phyloP scores from a whole-genome alignment of 1,139 yeast species.

The Blastobotrys arbuscula region DNA sequence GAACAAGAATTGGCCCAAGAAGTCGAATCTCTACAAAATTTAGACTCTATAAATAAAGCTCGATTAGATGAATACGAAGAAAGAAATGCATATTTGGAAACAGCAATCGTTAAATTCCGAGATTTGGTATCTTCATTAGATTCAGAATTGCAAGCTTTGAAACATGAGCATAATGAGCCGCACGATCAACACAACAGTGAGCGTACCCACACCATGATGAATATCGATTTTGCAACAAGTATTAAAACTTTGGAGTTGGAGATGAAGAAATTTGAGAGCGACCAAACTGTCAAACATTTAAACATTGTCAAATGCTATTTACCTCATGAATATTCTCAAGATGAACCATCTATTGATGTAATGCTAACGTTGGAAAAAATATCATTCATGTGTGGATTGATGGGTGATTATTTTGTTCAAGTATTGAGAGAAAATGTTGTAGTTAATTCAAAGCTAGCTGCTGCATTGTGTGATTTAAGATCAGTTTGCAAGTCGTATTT shows the following conservation, averaged over 20 bases:
- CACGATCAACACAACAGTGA: not conserved
- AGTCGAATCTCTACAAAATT: slow-evolving; percentile 36
- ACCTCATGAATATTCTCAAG: slow-evolving; percentile 22
- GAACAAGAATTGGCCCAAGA: slow-evolving; percentile 50
- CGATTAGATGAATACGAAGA: slow-evolving; percentile 34
- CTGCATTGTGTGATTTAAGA: slow-evolving; percentile 17
- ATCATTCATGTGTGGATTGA: slow-evolving; percentile 15
- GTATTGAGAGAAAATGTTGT: slow-evolving; percentile 13
- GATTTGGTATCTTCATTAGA: slow-evolving; percentile 32
- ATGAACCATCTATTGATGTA: slow-evolving; percentile 22
- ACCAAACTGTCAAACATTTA: slow-evolving; percentile 29
- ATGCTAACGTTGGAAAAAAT: slow-evolving; percentile 19
- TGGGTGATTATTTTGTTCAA: slow-evolving; percentile 11
- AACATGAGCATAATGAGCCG: slow-evolving; percentile 4
- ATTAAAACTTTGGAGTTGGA: slow-evolving; percentile 29
- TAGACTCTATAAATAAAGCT: slow-evolving; percentile 31
- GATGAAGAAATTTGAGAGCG: slow-evolving; percentile 25
- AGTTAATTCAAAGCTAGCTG: slow-evolving; percentile 16
- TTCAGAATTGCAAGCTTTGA: slow-evolving; percentile 27
- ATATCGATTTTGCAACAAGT: slow-evolving; percentile 22
- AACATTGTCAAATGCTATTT: slow-evolving; percentile 27
- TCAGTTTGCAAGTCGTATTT: not conserved
- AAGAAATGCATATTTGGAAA: slow-evolving; percentile 36
- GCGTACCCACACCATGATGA: not conserved
- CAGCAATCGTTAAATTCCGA: slow-evolving; percentile 29